Conservation (phyloP, 2,329 filamentous ascomycete species). For the Cladorrhinum sp. region DNA sequence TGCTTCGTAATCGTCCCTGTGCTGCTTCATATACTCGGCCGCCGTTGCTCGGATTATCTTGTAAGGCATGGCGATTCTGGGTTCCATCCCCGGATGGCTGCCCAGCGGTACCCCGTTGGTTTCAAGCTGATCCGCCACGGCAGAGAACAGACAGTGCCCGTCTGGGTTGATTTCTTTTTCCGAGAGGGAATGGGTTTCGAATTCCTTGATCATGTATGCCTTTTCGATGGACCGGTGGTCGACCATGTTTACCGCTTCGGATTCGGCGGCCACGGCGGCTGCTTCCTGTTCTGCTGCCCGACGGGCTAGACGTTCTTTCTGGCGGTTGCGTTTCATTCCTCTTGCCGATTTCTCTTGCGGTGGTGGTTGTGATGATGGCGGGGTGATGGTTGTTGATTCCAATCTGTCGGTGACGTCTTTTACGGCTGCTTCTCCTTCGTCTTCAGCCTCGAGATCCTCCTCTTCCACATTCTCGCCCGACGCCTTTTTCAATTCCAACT, state of each 20-base stretch:
- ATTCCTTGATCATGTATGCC: constrained; percentile 64
- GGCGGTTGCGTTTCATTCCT: constrained; percentile 71
- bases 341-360: constrained; percentile 20
- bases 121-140: constrained; percentile 78
- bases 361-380: constrained; percentile 21
- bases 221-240: constrained; percentile 70
- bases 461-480: constrained; percentile 27
- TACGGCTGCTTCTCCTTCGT: constrained; percentile 2
- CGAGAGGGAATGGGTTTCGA: constrained; percentile 60
- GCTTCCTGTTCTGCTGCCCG: constrained; percentile 82
- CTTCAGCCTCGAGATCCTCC: constrained; percentile 5
- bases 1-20: constrained; percentile 77
- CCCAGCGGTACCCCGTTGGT: constrained; percentile 48
- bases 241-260: constrained; percentile 72
- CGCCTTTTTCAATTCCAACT: constrained; percentile 52
- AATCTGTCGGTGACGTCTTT: constrained; percentile 14
- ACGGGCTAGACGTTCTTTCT: constrained; percentile 86
- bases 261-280: constrained; percentile 61
- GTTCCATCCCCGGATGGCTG: constrained; percentile 31
- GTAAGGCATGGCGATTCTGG: constrained; percentile 47
- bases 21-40: constrained; percentile 70
- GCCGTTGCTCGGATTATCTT: constrained; percentile 66
- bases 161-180: constrained; percentile 84
- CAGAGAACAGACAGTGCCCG: constrained; percentile 92
- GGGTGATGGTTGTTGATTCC: constrained; percentile 18